Evolutionary conservation across 2,329 filamentous ascomycete species (phyloP), one percentile per base, ranked within the genome.

Genomic region (Fusarium devonianum): DNA sequence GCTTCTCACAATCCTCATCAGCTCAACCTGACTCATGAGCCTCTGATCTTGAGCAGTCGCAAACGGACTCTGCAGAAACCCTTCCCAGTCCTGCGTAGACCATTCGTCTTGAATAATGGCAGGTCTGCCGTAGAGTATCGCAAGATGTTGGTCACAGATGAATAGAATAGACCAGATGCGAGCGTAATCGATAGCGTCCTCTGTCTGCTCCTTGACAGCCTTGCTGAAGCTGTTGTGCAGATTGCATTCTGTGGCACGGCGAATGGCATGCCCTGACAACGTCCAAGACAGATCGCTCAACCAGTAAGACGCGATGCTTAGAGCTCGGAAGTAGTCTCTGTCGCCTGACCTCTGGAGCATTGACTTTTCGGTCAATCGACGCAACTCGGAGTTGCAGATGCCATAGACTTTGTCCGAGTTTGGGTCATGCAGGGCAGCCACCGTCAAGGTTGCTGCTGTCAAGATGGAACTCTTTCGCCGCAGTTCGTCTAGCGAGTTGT

Each of bases 281-380:
- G 80, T 84, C 80, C 83, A 85, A n/a, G 79, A 83, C 18, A 84
- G 71, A 53, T 85, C 82, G 5, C 79, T 80, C 0, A 85, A 71
- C 83, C 83, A 86, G 58, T 85, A 86, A 0, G 82, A 78, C 0
- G 80, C 83, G 4, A 86, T 78, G 30, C 81, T 84, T 26, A 86
- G 75, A 4, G 81, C 83, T 2, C 82, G 75, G 16, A 86, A 75
- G 45, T 82, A 78, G 44, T 86, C 82, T 5, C 69, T 61, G 12
- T 70, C 65, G 0, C 73, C 63, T 1, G 64, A 64, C 2, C 71
- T 60, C 18, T 72, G 68, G 5, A 74, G 71, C 41, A 74, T 67
- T 1, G 69, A 71, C 7, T 68, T 74, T 10, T 81, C 78, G 34
- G 84, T 78, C 4, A 85, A 70, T 0, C 78, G 73, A 0, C 81